Evolutionary conservation across 2,329 filamentous ascomycete genomes (phyloP), one percentile per base, ranked within the genome.

Genomic region (Penicillium hesseltinei): DNA sequence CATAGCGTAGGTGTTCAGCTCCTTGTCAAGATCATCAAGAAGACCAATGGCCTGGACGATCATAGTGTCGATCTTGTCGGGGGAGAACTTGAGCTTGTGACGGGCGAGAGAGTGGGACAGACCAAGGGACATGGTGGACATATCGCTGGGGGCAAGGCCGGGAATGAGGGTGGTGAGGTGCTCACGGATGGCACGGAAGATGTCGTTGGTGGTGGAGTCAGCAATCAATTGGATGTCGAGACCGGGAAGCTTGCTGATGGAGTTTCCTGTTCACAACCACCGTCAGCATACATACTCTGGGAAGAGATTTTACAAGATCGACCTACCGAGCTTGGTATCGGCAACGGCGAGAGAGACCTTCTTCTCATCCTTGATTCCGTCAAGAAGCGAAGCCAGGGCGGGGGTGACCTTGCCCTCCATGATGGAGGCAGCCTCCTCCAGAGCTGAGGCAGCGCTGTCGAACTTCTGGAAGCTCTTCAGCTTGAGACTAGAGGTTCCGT

Each of bases 31-130:
- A 64, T 99, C 94, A 73, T 99, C 94, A 46, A 99, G 83, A 51
- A 97, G 85, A 63, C 89, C 88, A 73, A 99, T 94, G 56, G 92
- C 92, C 80, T 99, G 94, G 57, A 99, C 92, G 72, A 99, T 96
- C 94, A 99, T 99, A 51, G 94, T 94, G 74, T 99, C 94, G 66
- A 99, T 93, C 83, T 99, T 99, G 74, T 99, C 92, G 56, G 93
- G 89, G 9, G 91, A 96, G 80, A 99, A 99, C 82, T 97, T 97
- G 72, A 99, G 87, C 84, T 96, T 97, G 81, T 99, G 92, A 63
- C 92, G 88, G 47, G 93, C 96, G 71, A 99, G 88, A 56, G 92
- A 97, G 81, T 99, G 94, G 36, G 93, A 96, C 50, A 99, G 88
- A 86, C 94, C 94, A 59, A 99, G 85, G 25, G 91, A 88, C 90